These are phyloP conservation scores for Cinchona pubescens DNA, from an alignment of 257 asterid species.

Conservation along the genomic window DNA sequence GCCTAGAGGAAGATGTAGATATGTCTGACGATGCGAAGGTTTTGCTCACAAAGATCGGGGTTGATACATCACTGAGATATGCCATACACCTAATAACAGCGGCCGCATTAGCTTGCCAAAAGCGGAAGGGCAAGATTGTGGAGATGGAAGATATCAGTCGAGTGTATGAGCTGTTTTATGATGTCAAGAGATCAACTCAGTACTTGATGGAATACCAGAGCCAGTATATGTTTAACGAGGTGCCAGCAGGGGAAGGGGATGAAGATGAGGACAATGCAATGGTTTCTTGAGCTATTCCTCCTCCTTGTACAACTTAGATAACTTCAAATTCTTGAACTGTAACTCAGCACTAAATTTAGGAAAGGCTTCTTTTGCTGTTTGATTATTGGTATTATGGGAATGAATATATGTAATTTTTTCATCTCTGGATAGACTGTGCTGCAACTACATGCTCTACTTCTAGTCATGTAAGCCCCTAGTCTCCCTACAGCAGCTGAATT, in stretches of 20 bases:
- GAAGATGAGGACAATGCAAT: slow-evolving; percentile 58
- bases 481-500: not conserved
- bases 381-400: not conserved
- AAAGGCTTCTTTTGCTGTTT: not conserved
- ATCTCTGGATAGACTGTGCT: not conserved
- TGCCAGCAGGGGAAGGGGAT: slow-evolving; percentile 43
- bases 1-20: slow-evolving; percentile 87
- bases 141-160: slow-evolving; percentile 87
- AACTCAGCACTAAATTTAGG: not conserved
- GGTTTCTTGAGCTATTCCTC: slow-evolving; percentile 38
- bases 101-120: slow-evolving; percentile 74
- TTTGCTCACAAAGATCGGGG: slow-evolving; percentile 79
- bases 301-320: not conserved
- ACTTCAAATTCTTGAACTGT: not conserved
- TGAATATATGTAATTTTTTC: not conserved
- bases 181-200: slow-evolving; percentile 82
- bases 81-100: slow-evolving; percentile 79
- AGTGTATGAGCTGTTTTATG: slow-evolving; percentile 79
- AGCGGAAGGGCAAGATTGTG: slow-evolving; percentile 68
- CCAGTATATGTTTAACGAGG: slow-evolving; percentile 87
- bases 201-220: slow-evolving; percentile 92
- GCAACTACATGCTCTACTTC: not conserved
- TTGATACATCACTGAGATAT: slow-evolving; percentile 76
- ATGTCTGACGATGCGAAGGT: slow-evolving; percentile 84
- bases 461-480: too few relatives aligned